These are phyloP conservation scores for Fraxinus latifolia DNA, from an alignment of 305 asterid species.

Conservation along the genomic window DNA sequence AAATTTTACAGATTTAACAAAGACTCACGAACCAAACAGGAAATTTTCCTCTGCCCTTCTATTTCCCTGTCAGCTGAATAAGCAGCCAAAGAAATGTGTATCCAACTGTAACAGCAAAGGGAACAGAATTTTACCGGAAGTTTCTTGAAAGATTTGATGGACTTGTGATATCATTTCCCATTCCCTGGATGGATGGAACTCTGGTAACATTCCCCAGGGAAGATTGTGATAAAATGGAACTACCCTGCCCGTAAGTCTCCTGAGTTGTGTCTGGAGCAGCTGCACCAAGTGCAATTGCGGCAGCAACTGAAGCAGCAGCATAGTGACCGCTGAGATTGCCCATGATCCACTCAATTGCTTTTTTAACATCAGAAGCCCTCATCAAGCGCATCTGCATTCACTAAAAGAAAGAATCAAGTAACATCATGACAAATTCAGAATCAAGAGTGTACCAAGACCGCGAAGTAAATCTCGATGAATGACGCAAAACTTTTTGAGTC, in stretches of 20 bases:
- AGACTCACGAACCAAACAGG: not conserved
- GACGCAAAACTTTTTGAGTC: not conserved
- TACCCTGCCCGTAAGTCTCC: conserved; percentile 48
- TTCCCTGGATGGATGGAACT: conserved; percentile 44
- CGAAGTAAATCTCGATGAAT: not conserved
- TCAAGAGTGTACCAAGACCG: conserved; percentile 14
- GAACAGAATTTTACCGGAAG: conserved; percentile 60
- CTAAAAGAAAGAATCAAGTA: conserved; percentile 82
- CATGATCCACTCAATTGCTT: conserved; percentile 95
- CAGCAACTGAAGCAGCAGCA: conserved; percentile 97
- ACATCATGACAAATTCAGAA: conserved; percentile 42
- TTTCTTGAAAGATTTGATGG: conserved; percentile 65
- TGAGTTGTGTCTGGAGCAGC: conserved; percentile 65
- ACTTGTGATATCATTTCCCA: conserved; percentile 63
- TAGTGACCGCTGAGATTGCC: conserved; percentile 90
- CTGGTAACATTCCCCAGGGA: conserved; percentile 40
- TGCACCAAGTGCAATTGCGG: conserved; percentile 95
- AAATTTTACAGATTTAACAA: conserved; percentile 3
- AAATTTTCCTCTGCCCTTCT: not conserved
- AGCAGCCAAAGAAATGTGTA: not conserved
- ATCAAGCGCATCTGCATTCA: conserved; percentile 96
- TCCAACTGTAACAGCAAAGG: conserved; percentile 21
- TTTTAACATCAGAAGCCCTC: conserved; percentile 95
- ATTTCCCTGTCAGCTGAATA: not conserved
- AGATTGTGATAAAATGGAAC: conserved; percentile 50